Percentiles rank a stretch among this genome's conserved stretches.
Evolutionary conservation across 768 basidiomycete genomes (phyloP).

Genomic region (Pulveroboletus sp.): DNA sequence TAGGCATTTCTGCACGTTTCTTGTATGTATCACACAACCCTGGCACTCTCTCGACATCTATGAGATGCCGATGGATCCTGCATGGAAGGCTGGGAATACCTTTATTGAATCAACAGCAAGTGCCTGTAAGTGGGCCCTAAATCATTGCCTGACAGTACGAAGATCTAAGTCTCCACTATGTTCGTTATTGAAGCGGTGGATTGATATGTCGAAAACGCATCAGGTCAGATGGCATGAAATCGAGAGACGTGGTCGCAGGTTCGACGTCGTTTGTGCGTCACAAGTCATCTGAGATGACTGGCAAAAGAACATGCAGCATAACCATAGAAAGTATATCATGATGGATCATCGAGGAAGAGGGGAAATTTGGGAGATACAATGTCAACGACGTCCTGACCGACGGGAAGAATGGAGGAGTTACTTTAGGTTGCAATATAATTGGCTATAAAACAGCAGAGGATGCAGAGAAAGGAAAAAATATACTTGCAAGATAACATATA

Average conservation of each 20-base stretch:
- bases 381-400: background rate
- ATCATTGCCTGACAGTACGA: too few relatives aligned
- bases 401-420: background rate
- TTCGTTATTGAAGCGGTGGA: too few relatives aligned
- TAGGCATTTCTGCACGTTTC: constrained; percentile 10
- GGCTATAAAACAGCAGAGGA: background rate
- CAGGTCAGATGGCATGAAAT: background rate
- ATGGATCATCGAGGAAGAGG: background rate
- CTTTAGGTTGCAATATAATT: background rate
- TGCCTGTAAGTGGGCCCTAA: too few relatives aligned
- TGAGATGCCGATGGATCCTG: background rate
- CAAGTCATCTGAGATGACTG: background rate
- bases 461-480: background rate
- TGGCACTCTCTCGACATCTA: constrained; percentile 1
- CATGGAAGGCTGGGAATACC: background rate
- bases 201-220: background rate
- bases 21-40: constrained; percentile 14
- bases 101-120: too few relatives aligned
- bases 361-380: background rate
- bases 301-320: background rate
- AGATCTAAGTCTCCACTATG: too few relatives aligned
- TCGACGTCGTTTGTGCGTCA: background rate
- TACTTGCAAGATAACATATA: background rate
- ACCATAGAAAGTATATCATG: background rate
- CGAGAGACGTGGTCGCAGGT: background rate